Percentiles rank a stretch among this genome's conserved stretches.
Evolutionary conservation across 208 protist species (phyloP).

Genomic region (Tritrichomonas musculus): DNA sequence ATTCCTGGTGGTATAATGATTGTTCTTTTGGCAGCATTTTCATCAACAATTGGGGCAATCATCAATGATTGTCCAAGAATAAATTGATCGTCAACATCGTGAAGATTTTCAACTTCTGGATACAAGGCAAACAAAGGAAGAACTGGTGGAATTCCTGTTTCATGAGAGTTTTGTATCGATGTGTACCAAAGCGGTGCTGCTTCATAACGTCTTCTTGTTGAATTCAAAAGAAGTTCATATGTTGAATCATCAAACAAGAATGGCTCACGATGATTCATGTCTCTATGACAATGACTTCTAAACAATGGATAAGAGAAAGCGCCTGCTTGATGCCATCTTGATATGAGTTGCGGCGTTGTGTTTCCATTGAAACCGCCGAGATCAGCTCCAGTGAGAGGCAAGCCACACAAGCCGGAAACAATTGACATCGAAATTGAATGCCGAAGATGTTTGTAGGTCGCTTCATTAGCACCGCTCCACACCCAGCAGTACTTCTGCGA

Average conservation of each 20-base stretch:
- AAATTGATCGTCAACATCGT: constrained; percentile 60
- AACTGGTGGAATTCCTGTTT: constrained; percentile 70
- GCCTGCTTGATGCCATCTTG: constrained; percentile 91
- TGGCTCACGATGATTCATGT: constrained; percentile 86
- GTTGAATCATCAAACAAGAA: constrained; percentile 75
- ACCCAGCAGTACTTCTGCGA: constrained; percentile 85
- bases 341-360: constrained; percentile 79
- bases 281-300: constrained; percentile 76
- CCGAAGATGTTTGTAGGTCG: constrained; percentile 81
- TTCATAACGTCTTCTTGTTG: constrained; percentile 64
- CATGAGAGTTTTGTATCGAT: constrained; percentile 69
- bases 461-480: constrained; percentile 95
- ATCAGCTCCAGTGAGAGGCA: constrained; percentile 85
- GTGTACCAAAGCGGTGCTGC: constrained; percentile 92
- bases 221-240: constrained; percentile 42
- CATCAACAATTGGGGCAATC: constrained; percentile 70
- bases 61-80: constrained; percentile 73
- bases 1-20: constrained; percentile 65
- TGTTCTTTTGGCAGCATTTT: constrained; percentile 52
- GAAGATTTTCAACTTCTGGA: constrained; percentile 49
- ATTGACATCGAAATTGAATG: constrained; percentile 83
- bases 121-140: constrained; percentile 82
- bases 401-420: constrained; percentile 77
- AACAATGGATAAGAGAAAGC: constrained; percentile 88
- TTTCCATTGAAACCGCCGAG: constrained; percentile 93